phyloP scores from a whole-genome alignment of 305 asterid genomes.

The Vinca major region DNA sequence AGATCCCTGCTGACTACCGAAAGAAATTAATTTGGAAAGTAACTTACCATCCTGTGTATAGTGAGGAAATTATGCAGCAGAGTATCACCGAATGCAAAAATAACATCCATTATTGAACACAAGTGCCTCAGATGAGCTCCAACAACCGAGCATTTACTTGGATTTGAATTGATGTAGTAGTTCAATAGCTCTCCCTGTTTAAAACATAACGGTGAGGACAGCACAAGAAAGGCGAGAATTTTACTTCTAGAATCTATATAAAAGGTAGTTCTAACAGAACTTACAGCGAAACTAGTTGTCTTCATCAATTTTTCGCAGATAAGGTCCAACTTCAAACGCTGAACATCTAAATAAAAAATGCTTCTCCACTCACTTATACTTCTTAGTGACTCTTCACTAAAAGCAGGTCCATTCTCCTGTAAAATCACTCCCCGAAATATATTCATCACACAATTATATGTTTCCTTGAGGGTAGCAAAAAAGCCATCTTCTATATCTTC shows the following conservation, averaged over 20 bases:
- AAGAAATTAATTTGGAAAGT: constrained; percentile 3
- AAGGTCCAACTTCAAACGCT: constrained; percentile 46
- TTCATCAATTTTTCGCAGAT: constrained; percentile 40
- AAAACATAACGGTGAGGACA: constrained; percentile 13
- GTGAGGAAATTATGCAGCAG: constrained; percentile 59
- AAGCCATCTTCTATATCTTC: constrained; percentile 32
- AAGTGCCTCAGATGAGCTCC: constrained; percentile 36
- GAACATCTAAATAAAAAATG: constrained; percentile 42
- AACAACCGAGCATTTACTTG: constrained; percentile 29
- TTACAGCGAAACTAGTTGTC: constrained; percentile 51
- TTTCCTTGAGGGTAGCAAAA: constrained; percentile 33
- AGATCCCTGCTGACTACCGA: not conserved
- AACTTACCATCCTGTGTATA: constrained; percentile 63
- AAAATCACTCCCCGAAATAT: constrained; percentile 33
- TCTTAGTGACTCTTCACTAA: constrained; percentile 28
- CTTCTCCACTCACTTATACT: constrained; percentile 55
- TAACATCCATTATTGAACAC: constrained; percentile 37
- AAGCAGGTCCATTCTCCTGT: constrained; percentile 28
- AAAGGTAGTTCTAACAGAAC: constrained; percentile 21
- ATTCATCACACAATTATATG: constrained; percentile 29
- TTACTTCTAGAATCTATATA: constrained; percentile 2
- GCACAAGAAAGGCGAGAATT: constrained; percentile 6
- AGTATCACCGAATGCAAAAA: constrained; percentile 55
- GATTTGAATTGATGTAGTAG: constrained; percentile 26
- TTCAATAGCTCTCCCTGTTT: constrained; percentile 57